Evolutionary conservation across 148 eudicot genomes (phyloP).

Genomic region (Spergularia bocconei): DNA sequence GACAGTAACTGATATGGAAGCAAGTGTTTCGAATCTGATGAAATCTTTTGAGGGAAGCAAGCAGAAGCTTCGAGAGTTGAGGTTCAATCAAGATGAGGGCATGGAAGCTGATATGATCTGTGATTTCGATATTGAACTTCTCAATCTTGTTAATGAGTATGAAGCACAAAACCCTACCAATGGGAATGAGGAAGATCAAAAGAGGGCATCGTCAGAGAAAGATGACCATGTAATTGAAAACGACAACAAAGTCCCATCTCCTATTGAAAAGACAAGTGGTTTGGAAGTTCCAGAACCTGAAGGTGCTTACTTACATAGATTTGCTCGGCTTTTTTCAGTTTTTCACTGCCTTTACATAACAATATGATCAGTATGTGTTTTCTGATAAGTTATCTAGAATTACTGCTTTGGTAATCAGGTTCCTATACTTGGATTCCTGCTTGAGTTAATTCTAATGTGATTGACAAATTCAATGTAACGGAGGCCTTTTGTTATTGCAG

Average conservation of each 20-base stretch:
- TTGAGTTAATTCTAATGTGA: neutral
- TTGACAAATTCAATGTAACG: slow-evolving; percentile 3
- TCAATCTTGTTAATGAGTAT: slow-evolving; percentile 26
- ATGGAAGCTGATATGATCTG: slow-evolving; percentile 39
- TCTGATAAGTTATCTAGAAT: neutral
- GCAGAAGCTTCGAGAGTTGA: slow-evolving; percentile 43
- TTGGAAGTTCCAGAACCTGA: slow-evolving; percentile 32
- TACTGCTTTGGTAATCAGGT: neutral
- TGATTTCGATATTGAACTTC: slow-evolving; percentile 38
- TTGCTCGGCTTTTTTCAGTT: slow-evolving; percentile 6
- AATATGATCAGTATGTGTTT: neutral
- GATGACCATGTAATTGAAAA: slow-evolving; percentile 25
- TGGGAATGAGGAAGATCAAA: slow-evolving; percentile 27
- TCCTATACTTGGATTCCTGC: neutral
- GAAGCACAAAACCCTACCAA: slow-evolving; percentile 25
- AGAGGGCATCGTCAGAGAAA: slow-evolving; percentile 29
- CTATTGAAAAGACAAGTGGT: slow-evolving; percentile 36
- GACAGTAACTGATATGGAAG: slow-evolving; percentile 29
- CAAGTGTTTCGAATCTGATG: slow-evolving; percentile 20
- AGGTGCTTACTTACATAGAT: slow-evolving; percentile 31
- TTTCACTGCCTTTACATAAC: neutral
- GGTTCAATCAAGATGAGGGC: slow-evolving; percentile 42
- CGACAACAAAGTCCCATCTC: slow-evolving; percentile 33
- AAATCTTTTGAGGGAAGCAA: slow-evolving; percentile 33
- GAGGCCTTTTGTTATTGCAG: slow-evolving; percentile 35